Evolutionary conservation across 1,284 basidiomycete species (phyloP).

Genomic region (Pseudozyma pruni): DNA sequence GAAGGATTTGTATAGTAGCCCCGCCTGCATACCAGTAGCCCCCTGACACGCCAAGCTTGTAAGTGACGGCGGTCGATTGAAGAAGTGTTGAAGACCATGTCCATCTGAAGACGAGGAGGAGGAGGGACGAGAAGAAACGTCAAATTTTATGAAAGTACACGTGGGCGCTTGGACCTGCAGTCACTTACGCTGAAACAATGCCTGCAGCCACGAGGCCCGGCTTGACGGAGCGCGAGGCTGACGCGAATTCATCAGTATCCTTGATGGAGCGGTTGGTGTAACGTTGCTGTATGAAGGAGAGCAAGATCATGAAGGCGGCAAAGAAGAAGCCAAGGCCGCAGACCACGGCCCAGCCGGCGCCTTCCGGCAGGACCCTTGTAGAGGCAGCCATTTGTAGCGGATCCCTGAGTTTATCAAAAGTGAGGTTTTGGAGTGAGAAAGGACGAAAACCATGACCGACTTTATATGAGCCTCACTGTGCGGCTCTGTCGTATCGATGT

Average conservation of each 20-base stretch:
- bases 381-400: conserved; percentile 20
- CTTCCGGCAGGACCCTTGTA: conserved; percentile 53
- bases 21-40: conserved; percentile 59
- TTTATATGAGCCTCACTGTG: no score
- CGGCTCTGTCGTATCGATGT: no score
- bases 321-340: conserved; percentile 62
- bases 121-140: neutral
- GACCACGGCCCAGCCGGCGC: conserved; percentile 65
- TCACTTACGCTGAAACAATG: conserved; percentile 73
- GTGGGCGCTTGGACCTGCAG: no score
- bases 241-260: conserved; percentile 63
- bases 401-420: no score
- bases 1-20: conserved; percentile 75
- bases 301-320: conserved; percentile 57
- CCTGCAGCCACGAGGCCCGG: conserved; percentile 89
- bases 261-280: conserved; percentile 56
- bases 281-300: conserved; percentile 58
- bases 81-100: conserved; percentile 72
- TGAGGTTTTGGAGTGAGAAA: no score
- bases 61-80: conserved; percentile 73
- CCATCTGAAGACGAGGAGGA: conserved; percentile 23
- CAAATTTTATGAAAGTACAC: neutral
- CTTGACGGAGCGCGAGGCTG: conserved; percentile 71
- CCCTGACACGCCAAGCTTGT: conserved; percentile 25
- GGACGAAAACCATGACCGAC: no score